Evolutionary conservation across 768 basidiomycete species (phyloP).

Genomic region (Sporobolomyces pararoseus): DNA sequence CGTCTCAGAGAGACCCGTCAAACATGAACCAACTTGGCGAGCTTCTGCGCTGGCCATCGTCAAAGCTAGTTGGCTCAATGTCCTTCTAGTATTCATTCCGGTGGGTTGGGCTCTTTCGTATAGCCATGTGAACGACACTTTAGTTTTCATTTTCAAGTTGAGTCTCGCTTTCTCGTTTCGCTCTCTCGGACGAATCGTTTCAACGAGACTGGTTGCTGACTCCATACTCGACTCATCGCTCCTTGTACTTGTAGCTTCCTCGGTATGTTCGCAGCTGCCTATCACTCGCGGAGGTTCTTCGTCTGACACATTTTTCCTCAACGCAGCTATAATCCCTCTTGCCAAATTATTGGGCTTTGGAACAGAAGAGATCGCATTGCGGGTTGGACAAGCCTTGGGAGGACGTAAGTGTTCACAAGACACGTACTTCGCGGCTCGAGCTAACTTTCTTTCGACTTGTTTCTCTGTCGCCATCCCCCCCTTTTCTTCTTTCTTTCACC

Average conservation of each 20-base stretch:
- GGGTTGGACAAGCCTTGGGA: constrained; percentile 59
- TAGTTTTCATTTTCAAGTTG: constrained; percentile 37
- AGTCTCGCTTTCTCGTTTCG: background rate
- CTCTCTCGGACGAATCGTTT: background rate
- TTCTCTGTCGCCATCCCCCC: too few species aligned
- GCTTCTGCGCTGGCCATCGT: constrained; percentile 32
- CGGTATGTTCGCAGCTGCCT: background rate
- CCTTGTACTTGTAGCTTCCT: constrained; percentile 3
- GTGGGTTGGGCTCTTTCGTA: constrained; percentile 36
- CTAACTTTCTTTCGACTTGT: too few species aligned
- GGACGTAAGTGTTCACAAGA: constrained; percentile 51
- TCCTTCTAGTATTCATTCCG: constrained; percentile 44
- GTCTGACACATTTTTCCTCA: background rate
- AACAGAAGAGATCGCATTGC: constrained; percentile 75
- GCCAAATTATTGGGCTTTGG: constrained; percentile 53
- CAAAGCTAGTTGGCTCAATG: constrained; percentile 42
- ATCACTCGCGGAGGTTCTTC: background rate
- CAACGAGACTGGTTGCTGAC: too few species aligned
- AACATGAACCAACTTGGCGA: constrained; percentile 21
- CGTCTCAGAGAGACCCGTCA: constrained; percentile 20
- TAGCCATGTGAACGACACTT: constrained; percentile 28
- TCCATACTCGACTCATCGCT: too few species aligned
- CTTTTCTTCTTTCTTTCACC: too few species aligned
- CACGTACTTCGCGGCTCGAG: too few species aligned
- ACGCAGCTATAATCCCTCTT: constrained; percentile 36